Base-by-base conservation (phyloP, 2,329 filamentous ascomycete genomes). In the Fusarium floridanum region DNA sequence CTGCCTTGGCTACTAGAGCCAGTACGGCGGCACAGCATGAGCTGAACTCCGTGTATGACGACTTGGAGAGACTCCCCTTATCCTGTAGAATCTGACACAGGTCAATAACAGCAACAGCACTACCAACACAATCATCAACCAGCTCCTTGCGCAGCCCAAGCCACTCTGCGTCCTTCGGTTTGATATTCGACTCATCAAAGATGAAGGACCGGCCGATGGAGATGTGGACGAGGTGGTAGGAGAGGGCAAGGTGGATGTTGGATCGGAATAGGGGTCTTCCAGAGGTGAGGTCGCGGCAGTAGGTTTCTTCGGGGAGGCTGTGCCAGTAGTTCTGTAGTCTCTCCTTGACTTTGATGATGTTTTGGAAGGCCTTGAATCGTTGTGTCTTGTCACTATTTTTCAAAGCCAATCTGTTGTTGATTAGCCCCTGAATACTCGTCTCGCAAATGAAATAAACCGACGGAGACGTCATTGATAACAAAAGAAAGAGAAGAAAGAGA, bases 221-320 rank as follows among this genome's bases (percentile, higher is more conserved):
- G 22, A 78, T 63, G 45, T 76, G 67, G 1, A 73, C 34, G 2
- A 78, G 41, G 10, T 78, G 69, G 10, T 78, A 71, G 4, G 67
- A 73, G 6, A 78, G 37, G 16, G 75, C 71, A 2, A 78, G 72
- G 17, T 78, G 76, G 3, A 73, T 63, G 43, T 78, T 78, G 16
- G 61, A 71, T n/a, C 66, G 63, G 32, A 78, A 78, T 1, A 78
- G 50, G 0, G 74, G 76, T 12, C 71, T 78, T 6, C 68, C 72
- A 7, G 70, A 76, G 2, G 60, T 68, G 1, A 78, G 34, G 11
- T 78, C 76, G 41, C 67, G 66, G 39, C 76, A 78, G 9, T 64
- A 73, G 4, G 61, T 74, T 14, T 73, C 68, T 8, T 71, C 41
- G 6, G 76, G 65, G 4, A 78, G 70, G 16, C 59, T 60, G 8